A percentile compares a stretch with the other conserved stretches of the same genome.
Conservation (phyloP, 768 basidiomycete species). For the Gyrodon lividus region DNA sequence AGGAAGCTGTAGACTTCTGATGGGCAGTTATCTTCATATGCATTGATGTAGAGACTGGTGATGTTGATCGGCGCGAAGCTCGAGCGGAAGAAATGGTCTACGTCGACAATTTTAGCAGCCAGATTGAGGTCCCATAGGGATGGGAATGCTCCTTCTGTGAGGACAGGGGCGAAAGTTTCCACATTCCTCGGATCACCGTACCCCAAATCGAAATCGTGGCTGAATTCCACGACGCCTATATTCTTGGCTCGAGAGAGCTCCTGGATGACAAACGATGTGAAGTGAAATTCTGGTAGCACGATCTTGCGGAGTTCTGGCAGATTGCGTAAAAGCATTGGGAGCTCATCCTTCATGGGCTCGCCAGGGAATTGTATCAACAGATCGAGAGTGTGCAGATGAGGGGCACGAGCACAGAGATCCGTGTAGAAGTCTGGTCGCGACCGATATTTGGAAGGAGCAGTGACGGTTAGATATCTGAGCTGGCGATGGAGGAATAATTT, state of each 20-base stretch:
- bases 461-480: slow-evolving; percentile 41
- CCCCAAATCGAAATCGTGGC: slow-evolving; percentile 48
- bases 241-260: slow-evolving; percentile 42
- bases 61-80: slow-evolving; percentile 49
- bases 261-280: slow-evolving; percentile 48
- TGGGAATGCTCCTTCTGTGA: slow-evolving; percentile 52
- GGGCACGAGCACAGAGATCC: slow-evolving; percentile 49
- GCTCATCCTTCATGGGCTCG: slow-evolving; percentile 38
- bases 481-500: slow-evolving; percentile 59
- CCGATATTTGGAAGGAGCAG: slow-evolving; percentile 19
- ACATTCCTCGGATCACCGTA: slow-evolving; percentile 46
- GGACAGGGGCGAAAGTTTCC: slow-evolving; percentile 40
- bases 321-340: slow-evolving; percentile 38
- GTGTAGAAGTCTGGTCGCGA: slow-evolving; percentile 26
- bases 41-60: slow-evolving; percentile 52
- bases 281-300: slow-evolving; percentile 50
- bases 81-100: slow-evolving; percentile 43
- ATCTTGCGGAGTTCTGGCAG: slow-evolving; percentile 47
- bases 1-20: slow-evolving; percentile 43
- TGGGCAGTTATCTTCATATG: slow-evolving; percentile 44
- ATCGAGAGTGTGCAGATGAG: slow-evolving; percentile 46
- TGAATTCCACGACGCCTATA: slow-evolving; percentile 52
- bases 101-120: slow-evolving; percentile 44
- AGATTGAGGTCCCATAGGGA: slow-evolving; percentile 51
- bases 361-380: slow-evolving; percentile 45